These are phyloP conservation scores for Hirsutella thompsonii DNA, from an alignment of 2,329 filamentous ascomycete genomes.

Conservation along the genomic window DNA sequence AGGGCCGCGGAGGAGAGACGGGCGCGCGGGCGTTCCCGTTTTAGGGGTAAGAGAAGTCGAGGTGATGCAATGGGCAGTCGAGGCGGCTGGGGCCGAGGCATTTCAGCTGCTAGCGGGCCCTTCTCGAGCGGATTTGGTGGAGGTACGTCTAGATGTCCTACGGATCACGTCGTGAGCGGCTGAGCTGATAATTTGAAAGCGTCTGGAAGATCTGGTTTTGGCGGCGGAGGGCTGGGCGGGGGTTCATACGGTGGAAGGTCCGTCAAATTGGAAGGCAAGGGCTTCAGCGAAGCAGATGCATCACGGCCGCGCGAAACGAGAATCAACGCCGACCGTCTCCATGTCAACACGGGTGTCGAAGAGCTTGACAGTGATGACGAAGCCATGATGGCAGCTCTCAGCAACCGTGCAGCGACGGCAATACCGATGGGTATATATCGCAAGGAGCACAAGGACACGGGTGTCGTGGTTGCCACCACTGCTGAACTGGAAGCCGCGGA, in stretches of 20 bases:
- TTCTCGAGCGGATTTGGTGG: conserved; percentile 20
- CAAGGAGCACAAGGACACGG: conserved; percentile 38
- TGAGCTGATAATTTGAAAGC: conserved; percentile 6
- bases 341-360: conserved; percentile 27
- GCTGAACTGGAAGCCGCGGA: conserved; percentile 44
- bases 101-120: conserved; percentile 24
- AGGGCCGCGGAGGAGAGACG: conserved; percentile 25
- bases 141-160: conserved; percentile 4
- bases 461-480: conserved; percentile 41
- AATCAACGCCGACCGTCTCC: conserved; percentile 45
- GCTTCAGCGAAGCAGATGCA: conserved; percentile 22
- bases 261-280: conserved; percentile 23
- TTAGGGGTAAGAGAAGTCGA: conserved; percentile 28
- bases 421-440: conserved; percentile 45
- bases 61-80: conserved; percentile 30
- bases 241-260: conserved; percentile 10
- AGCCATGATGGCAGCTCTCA: conserved; percentile 23
- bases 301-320: conserved; percentile 25
- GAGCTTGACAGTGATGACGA: conserved; percentile 33
- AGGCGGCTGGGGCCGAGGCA: conserved; percentile 22
- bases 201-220: conserved; percentile 11
- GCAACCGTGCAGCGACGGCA: conserved; percentile 16
- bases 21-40: conserved; percentile 23
- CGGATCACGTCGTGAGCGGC: not conserved
- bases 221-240: conserved; percentile 14